phyloP scores from a whole-genome alignment of 192 early-diverging fungal genomes.

The Thamnidium elegans region DNA sequence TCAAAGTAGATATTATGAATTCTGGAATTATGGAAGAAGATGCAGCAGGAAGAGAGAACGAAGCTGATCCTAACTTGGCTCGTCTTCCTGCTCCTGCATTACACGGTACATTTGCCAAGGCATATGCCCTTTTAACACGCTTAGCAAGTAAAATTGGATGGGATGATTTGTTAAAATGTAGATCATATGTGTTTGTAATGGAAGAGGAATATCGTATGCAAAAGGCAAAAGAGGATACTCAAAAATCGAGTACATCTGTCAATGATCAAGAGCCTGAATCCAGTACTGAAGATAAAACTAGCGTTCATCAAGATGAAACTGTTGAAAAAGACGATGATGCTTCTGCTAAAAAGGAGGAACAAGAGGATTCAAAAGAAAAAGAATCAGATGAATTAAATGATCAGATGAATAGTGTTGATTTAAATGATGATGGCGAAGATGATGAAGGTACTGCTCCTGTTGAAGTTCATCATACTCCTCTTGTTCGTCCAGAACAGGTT shows the following conservation, averaged over 20 bases:
- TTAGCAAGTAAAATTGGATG: slow-evolving; percentile 90
- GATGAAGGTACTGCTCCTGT: slow-evolving; percentile 10
- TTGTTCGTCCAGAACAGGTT: slow-evolving; percentile 42
- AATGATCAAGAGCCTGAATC: slow-evolving; percentile 16
- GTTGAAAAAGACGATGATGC: slow-evolving; percentile 23
- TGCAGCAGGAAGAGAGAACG: slow-evolving; percentile 45
- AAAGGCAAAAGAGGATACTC: slow-evolving; percentile 74
- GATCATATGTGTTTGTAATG: slow-evolving; percentile 96
- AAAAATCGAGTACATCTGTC: slow-evolving; percentile 20
- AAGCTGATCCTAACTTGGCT: slow-evolving; percentile 67
- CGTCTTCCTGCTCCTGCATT: slow-evolving; percentile 87
- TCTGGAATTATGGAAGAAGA: slow-evolving; percentile 59
- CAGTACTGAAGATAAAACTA: slow-evolving; percentile 29
- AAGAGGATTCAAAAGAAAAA: slow-evolving; percentile 20
- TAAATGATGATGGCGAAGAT: slow-evolving; percentile 28
- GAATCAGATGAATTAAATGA: slow-evolving; percentile 23
- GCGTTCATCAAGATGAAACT: slow-evolving; percentile 37
- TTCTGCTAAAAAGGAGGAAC: slow-evolving; percentile 8
- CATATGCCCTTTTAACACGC: slow-evolving; percentile 79
- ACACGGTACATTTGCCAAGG: slow-evolving; percentile 89
- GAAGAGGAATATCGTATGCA: slow-evolving; percentile 92
- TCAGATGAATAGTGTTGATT: slow-evolving; percentile 27
- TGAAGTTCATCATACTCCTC: slow-evolving; percentile 28
- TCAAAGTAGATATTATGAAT: slow-evolving; percentile 73
- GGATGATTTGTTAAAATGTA: slow-evolving; percentile 89